Base-by-base conservation (phyloP, 2,329 filamentous ascomycete genomes). In the Stachybotrys chlorohalonatus region DNA sequence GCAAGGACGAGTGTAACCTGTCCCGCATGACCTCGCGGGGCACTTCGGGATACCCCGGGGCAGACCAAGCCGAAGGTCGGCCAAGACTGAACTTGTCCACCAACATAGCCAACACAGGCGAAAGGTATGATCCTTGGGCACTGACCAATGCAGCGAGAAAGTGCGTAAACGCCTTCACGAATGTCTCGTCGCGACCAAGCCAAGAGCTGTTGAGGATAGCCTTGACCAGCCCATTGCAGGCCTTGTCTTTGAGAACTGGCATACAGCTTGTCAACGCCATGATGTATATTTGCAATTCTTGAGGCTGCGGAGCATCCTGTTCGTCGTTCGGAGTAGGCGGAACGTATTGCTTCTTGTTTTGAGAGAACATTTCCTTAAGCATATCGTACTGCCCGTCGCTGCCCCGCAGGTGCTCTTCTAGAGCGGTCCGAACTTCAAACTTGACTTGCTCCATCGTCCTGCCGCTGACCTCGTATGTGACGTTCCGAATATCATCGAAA, bases 51-150 rank as follows among this genome's bases (percentile, higher is more conserved):
- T 86, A 72, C 56, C 79, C 77, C 54, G 75, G 68, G 0, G 80
- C 75, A 42, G 62, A 67, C 73, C 75, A 81, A 30, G 75, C 66
- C 1, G 75, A 73, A 16, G 73, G 63, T 52, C 72, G 71, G 42
- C 72, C 74, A 52, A 75, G 81, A 55, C 81, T 79, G 64, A 99
- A 89, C 67, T 90, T 86, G 57, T 84, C 81, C 54, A 95, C 85
- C 56, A 97, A 79, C 83, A 90, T 93, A 55, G 83, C 79, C 55
- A 96, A 79, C 46, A 95, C 85, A 17, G 83, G 77, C 24, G 79
- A 80, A 39, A 95, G 81, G 70, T 90, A 95, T 13, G 83, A 85
- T 49, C 89, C 86, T 64, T 96, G 90, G 0, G 91, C 87, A 57
- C 89, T 95, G 53, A 91, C 84, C 49, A 99, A 74, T 45, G 85